phyloP scores from a whole-genome alignment of 2,329 filamentous ascomycete species.

The Sporothrix euskadiensis region DNA sequence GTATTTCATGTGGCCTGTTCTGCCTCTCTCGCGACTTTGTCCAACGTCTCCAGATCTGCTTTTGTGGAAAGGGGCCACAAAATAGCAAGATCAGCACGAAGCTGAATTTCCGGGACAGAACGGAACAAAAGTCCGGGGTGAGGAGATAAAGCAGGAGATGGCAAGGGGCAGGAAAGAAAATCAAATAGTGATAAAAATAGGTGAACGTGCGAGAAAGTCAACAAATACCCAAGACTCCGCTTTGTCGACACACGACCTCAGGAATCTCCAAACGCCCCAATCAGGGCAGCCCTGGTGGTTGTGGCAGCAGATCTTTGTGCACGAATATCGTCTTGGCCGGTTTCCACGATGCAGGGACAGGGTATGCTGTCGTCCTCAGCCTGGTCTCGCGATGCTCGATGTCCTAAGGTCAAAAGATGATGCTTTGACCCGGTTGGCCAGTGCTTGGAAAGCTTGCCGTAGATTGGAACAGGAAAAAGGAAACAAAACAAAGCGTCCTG shows the following conservation, averaged over 20 bases:
- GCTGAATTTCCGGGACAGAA: neutral
- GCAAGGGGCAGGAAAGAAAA: neutral
- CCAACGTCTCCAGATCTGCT: constrained; percentile 10
- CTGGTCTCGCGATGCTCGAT: constrained; percentile 1
- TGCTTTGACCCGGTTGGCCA: neutral
- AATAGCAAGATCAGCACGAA: constrained; percentile 6
- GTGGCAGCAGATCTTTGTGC: neutral
- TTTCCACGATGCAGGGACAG: neutral
- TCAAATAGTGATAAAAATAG: neutral
- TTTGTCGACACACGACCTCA: neutral
- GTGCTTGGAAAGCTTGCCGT: neutral
- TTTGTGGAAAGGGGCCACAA: neutral
- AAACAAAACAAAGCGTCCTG: constrained; percentile 12
- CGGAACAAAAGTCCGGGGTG: neutral
- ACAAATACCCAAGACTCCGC: neutral
- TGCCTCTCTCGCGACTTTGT: neutral
- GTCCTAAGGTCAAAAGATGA: neutral
- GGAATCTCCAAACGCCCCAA: neutral
- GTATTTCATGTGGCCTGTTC: constrained; percentile 4
- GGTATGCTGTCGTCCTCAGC: neutral
- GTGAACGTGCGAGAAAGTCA: neutral
- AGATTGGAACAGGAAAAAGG: neutral
- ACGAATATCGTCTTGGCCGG: neutral
- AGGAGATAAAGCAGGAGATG: neutral
- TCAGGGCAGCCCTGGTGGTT: constrained; percentile 4